These are phyloP conservation scores for Dimargaris cristalligena DNA, from an alignment of 192 early-diverging fungal genomes.

Conservation along the genomic window DNA sequence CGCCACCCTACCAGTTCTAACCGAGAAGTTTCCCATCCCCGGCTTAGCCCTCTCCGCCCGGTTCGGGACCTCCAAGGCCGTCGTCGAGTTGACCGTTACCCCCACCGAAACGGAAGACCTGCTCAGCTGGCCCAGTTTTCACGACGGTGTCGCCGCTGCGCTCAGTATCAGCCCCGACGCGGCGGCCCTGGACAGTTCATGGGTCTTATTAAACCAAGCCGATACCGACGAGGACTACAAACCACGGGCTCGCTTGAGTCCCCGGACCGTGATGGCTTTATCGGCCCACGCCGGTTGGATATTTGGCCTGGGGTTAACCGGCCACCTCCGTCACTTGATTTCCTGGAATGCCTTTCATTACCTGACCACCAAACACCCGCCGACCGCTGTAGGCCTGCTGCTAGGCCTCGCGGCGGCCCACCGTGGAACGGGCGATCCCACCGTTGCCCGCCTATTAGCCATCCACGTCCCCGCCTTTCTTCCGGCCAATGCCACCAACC, in stretches of 20 bases:
- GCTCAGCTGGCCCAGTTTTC: constrained; percentile 61
- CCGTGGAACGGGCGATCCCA: constrained; percentile 34
- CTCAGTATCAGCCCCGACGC: constrained; percentile 35
- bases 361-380: constrained; percentile 35
- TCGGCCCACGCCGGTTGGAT: constrained; percentile 48
- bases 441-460: constrained; percentile 37
- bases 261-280: not conserved
- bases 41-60: constrained; percentile 31
- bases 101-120: constrained; percentile 21
- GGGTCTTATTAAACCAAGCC: constrained; percentile 52
- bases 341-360: constrained; percentile 35
- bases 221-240: constrained; percentile 17
- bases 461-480: constrained; percentile 48
- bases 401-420: constrained; percentile 47
- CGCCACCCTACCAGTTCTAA: constrained; percentile 24
- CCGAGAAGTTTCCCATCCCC: constrained; percentile 41
- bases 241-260: no score
- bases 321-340: constrained; percentile 39
- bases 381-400: constrained; percentile 42
- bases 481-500: constrained; percentile 24
- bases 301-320: constrained; percentile 50
- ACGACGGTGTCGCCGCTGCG: constrained; percentile 57
- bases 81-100: constrained; percentile 30
- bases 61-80: constrained; percentile 35
- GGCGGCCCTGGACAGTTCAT: constrained; percentile 35